These are phyloP conservation scores for Lentinula boryana DNA, from an alignment of 768 basidiomycete species.

Conservation along the genomic window DNA sequence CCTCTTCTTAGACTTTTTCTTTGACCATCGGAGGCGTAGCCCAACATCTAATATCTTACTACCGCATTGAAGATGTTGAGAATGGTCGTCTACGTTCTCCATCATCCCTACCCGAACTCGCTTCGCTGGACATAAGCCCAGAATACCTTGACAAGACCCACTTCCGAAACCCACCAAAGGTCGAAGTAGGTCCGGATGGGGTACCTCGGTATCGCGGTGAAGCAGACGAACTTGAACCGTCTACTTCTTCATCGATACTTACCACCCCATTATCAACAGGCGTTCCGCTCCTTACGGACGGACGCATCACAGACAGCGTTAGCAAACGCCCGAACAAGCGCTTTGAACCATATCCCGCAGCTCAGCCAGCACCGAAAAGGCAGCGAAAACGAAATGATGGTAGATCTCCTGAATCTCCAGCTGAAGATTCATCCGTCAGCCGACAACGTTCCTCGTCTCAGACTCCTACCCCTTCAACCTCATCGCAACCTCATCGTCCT, in stretches of 20 bases:
- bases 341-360: constrained; percentile 32
- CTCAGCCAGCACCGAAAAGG: not conserved
- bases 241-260: constrained; percentile 30
- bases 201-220: constrained; percentile 77
- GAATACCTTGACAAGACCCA: constrained; percentile 88
- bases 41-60: constrained; percentile 94
- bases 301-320: constrained; percentile 31
- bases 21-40: constrained; percentile 78
- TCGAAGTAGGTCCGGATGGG: constrained; percentile 82
- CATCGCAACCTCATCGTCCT: not conserved
- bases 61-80: constrained; percentile 87
- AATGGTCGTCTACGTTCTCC: constrained; percentile 84
- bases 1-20: constrained; percentile 71
- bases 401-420: not conserved
- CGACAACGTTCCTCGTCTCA: not conserved
- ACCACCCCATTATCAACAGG: constrained; percentile 38
- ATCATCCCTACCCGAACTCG: constrained; percentile 82
- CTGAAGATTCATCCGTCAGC: not conserved
- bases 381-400: not conserved
- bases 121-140: constrained; percentile 77
- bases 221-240: constrained; percentile 59
- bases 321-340: constrained; percentile 30
- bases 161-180: constrained; percentile 79
- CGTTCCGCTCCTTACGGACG: constrained; percentile 44
- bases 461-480: not conserved